phyloP scores from a whole-genome alignment of 2,329 filamentous ascomycete genomes.

The Coniochaeta sp. region DNA sequence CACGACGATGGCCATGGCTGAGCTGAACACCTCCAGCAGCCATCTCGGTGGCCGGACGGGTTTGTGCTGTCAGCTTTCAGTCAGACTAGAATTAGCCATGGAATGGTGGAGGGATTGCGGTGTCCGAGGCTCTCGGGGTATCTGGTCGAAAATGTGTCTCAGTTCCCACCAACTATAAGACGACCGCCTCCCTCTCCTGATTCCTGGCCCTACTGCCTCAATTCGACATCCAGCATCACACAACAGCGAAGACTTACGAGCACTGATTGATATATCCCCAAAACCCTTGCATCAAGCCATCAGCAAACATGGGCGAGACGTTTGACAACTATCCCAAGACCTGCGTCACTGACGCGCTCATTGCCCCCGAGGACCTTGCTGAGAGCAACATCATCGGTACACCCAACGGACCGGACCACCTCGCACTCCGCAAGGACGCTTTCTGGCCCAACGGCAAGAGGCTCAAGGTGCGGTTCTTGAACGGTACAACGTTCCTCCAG shows the following conservation, averaged over 20 bases:
- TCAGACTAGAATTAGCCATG: too few species aligned
- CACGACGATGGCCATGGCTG: not conserved
- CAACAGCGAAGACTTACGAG: too few species aligned
- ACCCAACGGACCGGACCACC: not conserved
- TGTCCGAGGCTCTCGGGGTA: too few species aligned
- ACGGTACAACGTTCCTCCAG: slow-evolving; percentile 3
- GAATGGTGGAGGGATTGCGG: too few species aligned
- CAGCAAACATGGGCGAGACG: not conserved
- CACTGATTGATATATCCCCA: too few species aligned
- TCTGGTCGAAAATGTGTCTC: too few species aligned
- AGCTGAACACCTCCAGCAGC: not conserved
- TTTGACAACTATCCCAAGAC: not conserved
- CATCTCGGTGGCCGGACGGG: not conserved
- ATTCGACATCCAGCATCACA: too few species aligned
- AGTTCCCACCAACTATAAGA: too few species aligned
- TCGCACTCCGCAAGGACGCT: not conserved
- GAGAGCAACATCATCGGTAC: not conserved
- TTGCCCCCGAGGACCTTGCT: not conserved
- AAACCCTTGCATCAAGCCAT: not conserved
- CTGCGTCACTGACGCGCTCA: not conserved
- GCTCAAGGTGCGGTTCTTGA: slow-evolving; percentile 5
- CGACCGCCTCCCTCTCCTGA: too few species aligned
- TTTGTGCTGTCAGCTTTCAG: too few species aligned
- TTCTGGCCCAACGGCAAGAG: slow-evolving; percentile 4
- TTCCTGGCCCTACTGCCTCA: too few species aligned